These are phyloP conservation scores for Benincasa hispida DNA, from an alignment of 306 rosid species.

Conservation along the genomic window DNA sequence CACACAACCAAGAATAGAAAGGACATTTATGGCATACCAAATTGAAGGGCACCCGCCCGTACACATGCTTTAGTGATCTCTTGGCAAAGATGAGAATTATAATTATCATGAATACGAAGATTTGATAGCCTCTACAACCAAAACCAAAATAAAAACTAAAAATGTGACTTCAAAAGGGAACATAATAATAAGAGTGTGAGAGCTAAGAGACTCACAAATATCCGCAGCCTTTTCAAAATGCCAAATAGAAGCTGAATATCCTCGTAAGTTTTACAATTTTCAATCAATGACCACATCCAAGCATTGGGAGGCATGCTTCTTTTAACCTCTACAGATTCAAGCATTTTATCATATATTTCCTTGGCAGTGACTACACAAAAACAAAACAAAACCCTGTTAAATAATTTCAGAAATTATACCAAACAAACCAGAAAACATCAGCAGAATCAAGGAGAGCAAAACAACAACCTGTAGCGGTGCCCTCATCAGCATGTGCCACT, in stretches of 20 bases:
- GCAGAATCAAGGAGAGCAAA: conserved; percentile 2
- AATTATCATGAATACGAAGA: conserved; percentile 66
- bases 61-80: conserved; percentile 75
- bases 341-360: conserved; percentile 62
- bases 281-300: conserved; percentile 82
- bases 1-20: not conserved
- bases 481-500: conserved; percentile 19
- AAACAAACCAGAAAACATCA: conserved; percentile 1
- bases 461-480: conserved; percentile 42
- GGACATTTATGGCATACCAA: conserved; percentile 33
- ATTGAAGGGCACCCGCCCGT: conserved; percentile 59
- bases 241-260: conserved; percentile 70
- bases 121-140: conserved; percentile 73
- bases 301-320: conserved; percentile 89
- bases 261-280: conserved; percentile 46
- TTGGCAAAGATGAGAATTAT: conserved; percentile 64
- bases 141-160: conserved; percentile 14
- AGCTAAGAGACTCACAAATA: conserved; percentile 53
- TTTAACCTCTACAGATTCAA: conserved; percentile 50
- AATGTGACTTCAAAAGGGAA: not conserved
- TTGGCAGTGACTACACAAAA: conserved; percentile 56
- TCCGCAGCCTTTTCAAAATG: conserved; percentile 58
- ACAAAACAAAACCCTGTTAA: not conserved
- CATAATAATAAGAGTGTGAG: conserved; percentile 6
- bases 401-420: not conserved